phyloP scores from a whole-genome alignment of 2,329 filamentous ascomycete genomes.

The Lasiodiplodia sp. region DNA sequence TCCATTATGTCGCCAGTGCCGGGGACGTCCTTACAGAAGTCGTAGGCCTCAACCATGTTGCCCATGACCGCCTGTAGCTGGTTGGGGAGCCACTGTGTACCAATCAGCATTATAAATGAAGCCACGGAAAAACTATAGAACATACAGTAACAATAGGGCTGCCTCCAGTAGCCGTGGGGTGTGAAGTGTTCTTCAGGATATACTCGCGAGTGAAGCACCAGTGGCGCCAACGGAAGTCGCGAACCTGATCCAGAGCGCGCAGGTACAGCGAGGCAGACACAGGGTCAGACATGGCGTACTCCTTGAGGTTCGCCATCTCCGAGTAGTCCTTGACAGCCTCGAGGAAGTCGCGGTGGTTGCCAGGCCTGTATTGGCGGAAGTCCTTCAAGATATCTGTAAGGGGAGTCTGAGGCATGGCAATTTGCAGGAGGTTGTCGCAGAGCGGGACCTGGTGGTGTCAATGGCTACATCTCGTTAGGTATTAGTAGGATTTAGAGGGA shows the following conservation, averaged over 20 bases:
- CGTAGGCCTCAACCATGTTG: slow-evolving; percentile 70
- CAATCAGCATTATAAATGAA: background rate
- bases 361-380: slow-evolving; percentile 87
- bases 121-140: slow-evolving; percentile 15
- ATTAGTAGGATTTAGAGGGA: background rate
- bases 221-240: slow-evolving; percentile 83
- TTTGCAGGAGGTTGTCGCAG: slow-evolving; percentile 84
- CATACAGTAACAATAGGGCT: slow-evolving; percentile 76
- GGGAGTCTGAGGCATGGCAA: slow-evolving; percentile 87
- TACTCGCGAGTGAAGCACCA: slow-evolving; percentile 89
- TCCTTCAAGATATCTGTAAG: slow-evolving; percentile 87
- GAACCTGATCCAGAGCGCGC: slow-evolving; percentile 71
- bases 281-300: slow-evolving; percentile 70
- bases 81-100: slow-evolving; percentile 74
- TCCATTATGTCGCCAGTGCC: slow-evolving; percentile 72
- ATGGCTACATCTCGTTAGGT: background rate
- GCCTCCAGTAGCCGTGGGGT: slow-evolving; percentile 81
- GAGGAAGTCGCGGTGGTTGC: slow-evolving; percentile 87
- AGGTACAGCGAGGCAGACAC: slow-evolving; percentile 57
- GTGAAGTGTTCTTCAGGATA: slow-evolving; percentile 77
- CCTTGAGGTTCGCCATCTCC: slow-evolving; percentile 61
- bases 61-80: slow-evolving; percentile 77
- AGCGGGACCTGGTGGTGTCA: slow-evolving; percentile 69
- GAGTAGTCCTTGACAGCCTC: slow-evolving; percentile 68
- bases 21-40: slow-evolving; percentile 53